Percentiles rank a stretch among this genome's conserved stretches.
Evolutionary conservation across 2,329 filamentous ascomycete species (phyloP).

Genomic region (Podosphaera fusca): DNA sequence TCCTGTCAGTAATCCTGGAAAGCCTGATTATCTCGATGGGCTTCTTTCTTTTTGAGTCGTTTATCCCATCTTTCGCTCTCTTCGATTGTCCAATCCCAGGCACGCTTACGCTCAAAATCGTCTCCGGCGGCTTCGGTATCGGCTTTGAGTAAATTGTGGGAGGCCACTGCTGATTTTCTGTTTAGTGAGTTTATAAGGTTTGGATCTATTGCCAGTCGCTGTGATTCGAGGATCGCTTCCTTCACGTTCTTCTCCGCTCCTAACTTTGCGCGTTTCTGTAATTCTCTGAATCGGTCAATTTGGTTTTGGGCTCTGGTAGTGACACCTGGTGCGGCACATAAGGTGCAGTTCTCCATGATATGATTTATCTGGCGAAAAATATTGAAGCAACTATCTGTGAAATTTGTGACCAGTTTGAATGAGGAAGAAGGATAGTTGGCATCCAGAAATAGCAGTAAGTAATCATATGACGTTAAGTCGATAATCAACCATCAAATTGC

Average conservation of each 20-base stretch:
- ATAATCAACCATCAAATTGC: too few relatives aligned
- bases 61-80: conserved; percentile 89
- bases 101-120: conserved; percentile 92
- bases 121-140: conserved; percentile 67
- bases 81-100: conserved; percentile 96
- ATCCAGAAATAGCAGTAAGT: too few relatives aligned
- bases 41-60: conserved; percentile 64
- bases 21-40: conserved; percentile 60
- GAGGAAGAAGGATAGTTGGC: too few relatives aligned
- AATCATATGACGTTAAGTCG: too few relatives aligned
- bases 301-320: conserved; percentile 36
- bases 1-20: conserved; percentile 80
- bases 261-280: conserved; percentile 58
- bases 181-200: conserved; percentile 55
- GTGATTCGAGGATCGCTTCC: conserved; percentile 63
- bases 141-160: conserved; percentile 81
- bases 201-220: conserved; percentile 56
- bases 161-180: conserved; percentile 67
- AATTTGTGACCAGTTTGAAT: too few relatives aligned
- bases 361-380: too few relatives aligned
- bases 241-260: conserved; percentile 55
- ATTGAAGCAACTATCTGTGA: too few relatives aligned
- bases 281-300: conserved; percentile 62
- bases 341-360: not conserved
- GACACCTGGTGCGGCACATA: conserved; percentile 12